These are phyloP conservation scores for Scutellaria barbata DNA, from an alignment of 257 asterid genomes.

Conservation along the genomic window DNA sequence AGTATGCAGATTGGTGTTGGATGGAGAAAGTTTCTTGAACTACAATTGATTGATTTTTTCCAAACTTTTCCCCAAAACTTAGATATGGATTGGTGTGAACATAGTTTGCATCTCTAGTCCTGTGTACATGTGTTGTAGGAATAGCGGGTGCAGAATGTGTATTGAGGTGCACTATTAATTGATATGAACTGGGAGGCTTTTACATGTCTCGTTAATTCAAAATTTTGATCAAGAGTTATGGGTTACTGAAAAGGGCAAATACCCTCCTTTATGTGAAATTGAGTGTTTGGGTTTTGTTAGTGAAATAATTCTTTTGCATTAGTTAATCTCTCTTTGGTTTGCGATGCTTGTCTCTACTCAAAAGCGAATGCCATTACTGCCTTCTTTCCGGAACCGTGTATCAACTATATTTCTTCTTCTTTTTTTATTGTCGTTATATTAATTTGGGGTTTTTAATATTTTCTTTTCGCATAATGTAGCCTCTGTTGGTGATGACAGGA, in stretches of 20 bases:
- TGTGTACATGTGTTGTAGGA: constrained; percentile 51
- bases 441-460: no score
- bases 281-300: not conserved
- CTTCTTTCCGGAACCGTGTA: no score
- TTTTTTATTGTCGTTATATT: no score
- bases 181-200: constrained; percentile 40
- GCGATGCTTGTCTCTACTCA: no score
- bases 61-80: constrained; percentile 24
- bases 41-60: constrained; percentile 31
- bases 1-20: constrained; percentile 31
- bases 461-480: no score
- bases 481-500: no score
- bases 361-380: no score
- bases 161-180: constrained; percentile 36
- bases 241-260: constrained; percentile 21
- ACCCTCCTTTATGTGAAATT: not conserved
- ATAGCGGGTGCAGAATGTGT: constrained; percentile 43
- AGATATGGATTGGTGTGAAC: constrained; percentile 41
- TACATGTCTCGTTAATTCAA: constrained; percentile 34
- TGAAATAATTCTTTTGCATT: not conserved
- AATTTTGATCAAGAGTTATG: constrained; percentile 27
- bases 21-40: constrained; percentile 37
- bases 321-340: no score
- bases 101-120: constrained; percentile 37
- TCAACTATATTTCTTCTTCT: no score